These are phyloP conservation scores for Chrysophaeum taylorii DNA, from an alignment of 352 stramenopile genomes.

Conservation along the genomic window DNA sequence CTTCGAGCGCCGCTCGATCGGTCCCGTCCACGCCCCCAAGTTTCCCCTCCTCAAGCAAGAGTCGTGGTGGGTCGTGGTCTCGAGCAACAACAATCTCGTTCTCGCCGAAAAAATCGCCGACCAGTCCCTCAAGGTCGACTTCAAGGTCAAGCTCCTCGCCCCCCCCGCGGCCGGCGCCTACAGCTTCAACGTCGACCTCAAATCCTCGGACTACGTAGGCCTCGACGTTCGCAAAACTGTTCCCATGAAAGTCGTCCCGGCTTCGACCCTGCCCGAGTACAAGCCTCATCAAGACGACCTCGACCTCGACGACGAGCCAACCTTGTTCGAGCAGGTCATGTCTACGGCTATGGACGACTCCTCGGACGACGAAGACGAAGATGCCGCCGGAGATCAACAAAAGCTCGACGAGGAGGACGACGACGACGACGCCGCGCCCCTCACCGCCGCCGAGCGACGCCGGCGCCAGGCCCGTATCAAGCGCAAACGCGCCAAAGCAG, in stretches of 20 bases:
- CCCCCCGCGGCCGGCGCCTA: conserved; percentile 81
- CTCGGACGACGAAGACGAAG: conserved; percentile 48
- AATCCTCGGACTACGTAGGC: conserved; percentile 93
- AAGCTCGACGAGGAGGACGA: conserved; percentile 35
- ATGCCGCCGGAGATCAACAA: conserved; percentile 37
- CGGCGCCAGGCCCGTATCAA: conserved; percentile 9
- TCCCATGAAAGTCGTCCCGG: conserved; percentile 83
- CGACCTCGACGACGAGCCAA: conserved; percentile 97
- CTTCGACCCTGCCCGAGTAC: conserved; percentile 81
- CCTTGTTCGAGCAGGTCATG: conserved; percentile 94
- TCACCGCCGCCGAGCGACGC: conserved; percentile 5
- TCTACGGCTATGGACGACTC: conserved; percentile 58
- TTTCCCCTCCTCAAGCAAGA: conserved; percentile 90
- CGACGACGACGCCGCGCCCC: background rate
- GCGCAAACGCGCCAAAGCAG: too few species aligned
- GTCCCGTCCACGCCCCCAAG: conserved; percentile 84
- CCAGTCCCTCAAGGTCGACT: conserved; percentile 53
- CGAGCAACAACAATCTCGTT: conserved; percentile 85
- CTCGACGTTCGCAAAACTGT: conserved; percentile 81
- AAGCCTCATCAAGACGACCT: conserved; percentile 93
- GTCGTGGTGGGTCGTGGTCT: conserved; percentile 92
- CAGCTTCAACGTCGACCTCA: conserved; percentile 92
- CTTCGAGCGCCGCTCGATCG: conserved; percentile 89
- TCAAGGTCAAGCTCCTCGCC: conserved; percentile 90
- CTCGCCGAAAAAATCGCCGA: conserved; percentile 88